Base-by-base conservation (phyloP, 805 yeast species). In the Schwanniomyces yamadae region DNA sequence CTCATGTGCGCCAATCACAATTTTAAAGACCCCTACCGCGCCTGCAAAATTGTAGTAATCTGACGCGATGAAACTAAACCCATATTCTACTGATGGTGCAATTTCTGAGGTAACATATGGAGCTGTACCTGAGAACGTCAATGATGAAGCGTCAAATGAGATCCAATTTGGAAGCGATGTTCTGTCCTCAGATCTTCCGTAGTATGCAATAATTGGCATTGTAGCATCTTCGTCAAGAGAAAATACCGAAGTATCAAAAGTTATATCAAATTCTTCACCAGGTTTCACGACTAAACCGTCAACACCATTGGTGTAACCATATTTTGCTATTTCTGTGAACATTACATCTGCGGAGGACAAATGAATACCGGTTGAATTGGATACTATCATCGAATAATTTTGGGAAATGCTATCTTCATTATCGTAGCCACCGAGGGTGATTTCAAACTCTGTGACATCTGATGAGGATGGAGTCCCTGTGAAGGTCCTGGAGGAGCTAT, bases 161-260 rank as follows among this genome's bases (percentile, higher is more conserved):
- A 88, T 66, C 98, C 99, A 93, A 53, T 78, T 82, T 24, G 99
- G 99, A 37, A 93, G 69, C 3, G 99, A 91, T 1, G 95, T 76
- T 54, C 90, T 77, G 57, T 86, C 88, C 10, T 71, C 62, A n/a
- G 90, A 78, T 44, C 84, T 75, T 14, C 96, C 96, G 53, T 86
- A 84, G 62, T 84, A 87, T 6, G 82, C 80, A 12, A 74, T 69
- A 21, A 84, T 76, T 2, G 67, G 52, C 36, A 75, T 61, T 19
- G 67, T 61, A 3, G 81, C 73, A 29, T 64, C 62, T 11, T 61
- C 36, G 42, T 71, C 52, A 8, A 66, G 57, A 31, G 50, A 48
- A 54, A 90, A 93, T 6, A 84, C 76, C 37, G 74, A 66, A 15
- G 63, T 54, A 28, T 80, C 77, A 51, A 93, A 88, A 19, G 77